Conservation (phyloP, 2,329 filamentous ascomycete genomes). For the Fusarium veterinarium region DNA sequence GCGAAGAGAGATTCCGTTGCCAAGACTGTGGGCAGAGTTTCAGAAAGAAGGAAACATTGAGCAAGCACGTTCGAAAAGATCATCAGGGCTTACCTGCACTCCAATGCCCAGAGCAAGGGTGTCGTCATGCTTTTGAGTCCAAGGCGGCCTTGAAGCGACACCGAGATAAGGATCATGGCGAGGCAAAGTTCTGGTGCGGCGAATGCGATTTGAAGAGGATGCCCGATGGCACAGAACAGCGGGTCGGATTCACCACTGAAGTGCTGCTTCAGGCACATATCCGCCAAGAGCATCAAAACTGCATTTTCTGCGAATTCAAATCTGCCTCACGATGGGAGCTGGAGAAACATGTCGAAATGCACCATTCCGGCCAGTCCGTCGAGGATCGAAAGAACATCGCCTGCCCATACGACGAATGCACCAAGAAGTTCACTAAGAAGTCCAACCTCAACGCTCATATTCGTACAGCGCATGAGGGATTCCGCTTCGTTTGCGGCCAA, state of each 20-base stretch:
- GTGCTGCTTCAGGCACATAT: constrained; percentile 79
- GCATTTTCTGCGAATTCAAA: constrained; percentile 77
- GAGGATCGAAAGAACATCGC: constrained; percentile 72
- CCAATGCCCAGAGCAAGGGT: constrained; percentile 71
- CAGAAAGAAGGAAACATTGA: constrained; percentile 86
- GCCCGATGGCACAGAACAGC: constrained; percentile 54
- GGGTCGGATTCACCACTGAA: constrained; percentile 77
- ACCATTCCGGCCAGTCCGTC: constrained; percentile 73
- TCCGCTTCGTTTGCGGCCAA: constrained; percentile 82
- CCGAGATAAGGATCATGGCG: constrained; percentile 74
- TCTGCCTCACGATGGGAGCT: constrained; percentile 76
- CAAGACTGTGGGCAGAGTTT: constrained; percentile 82
- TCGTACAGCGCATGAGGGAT: constrained; percentile 79
- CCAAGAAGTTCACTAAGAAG: constrained; percentile 81
- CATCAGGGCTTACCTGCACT: constrained; percentile 80
- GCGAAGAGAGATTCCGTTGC: constrained; percentile 80
- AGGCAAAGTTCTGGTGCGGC: constrained; percentile 79
- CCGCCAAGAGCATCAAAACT: constrained; percentile 77
- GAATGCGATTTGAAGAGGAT: constrained; percentile 67
- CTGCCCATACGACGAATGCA: constrained; percentile 77
- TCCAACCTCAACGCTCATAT: constrained; percentile 88
- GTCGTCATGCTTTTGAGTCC: constrained; percentile 78
- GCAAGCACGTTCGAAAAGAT: constrained; percentile 81
- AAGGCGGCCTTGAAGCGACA: constrained; percentile 78
- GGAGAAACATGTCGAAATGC: constrained; percentile 80